Evolutionary conservation across 352 stramenopile genomes (phyloP), one percentile per base, ranked within the genome.

Genomic region (Phytophthora macrochlamydospora): DNA sequence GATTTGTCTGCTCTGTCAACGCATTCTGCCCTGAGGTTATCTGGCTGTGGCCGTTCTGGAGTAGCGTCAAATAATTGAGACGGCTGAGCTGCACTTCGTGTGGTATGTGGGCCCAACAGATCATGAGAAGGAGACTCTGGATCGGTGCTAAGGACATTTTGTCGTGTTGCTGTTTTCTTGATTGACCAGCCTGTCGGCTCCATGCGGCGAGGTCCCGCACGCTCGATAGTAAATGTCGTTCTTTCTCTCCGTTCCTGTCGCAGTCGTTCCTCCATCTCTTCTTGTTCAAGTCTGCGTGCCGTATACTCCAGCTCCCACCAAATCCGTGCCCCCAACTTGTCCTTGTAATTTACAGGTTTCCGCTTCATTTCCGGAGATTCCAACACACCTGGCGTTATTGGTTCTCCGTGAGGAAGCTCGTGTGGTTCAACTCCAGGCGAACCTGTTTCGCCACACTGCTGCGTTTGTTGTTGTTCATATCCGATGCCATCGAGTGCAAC

Each of bases 221-320:
- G 18, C 18, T 24, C 18, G 18, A 24, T 24, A 24, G 18, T 0
- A 24, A 24, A 24, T 24, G 18, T 24, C 18, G 18, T 24, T 40
- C 35, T 40, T 40, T 11, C 35, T 40, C 35, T 40, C 38, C 32
- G 29, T 52, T n/a, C 7, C 51, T 62, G 51, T 42, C 65, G 44
- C 1, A 56, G 48, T 4, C 58, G 35, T 38, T 67, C 50, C 8
- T 62, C 12, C 2, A 62, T 51, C 51, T 76, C 59, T 56, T 80
- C 53, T 24, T 59, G 54, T 46, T 78, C 59, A 8, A 89, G 57
- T 31, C 46, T 60, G n/a, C 61, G 54, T 7, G 78, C 78, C 0
- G 66, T 76, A 54, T 90, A 90, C 31, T 89, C 79, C 0, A 93
- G 67, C 45, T 90, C 78, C 77, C 78, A 93, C 85, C 83, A 93